A percentile compares a stretch with the other conserved stretches of the same genome.
phyloP scores from a whole-genome alignment of 2,329 filamentous ascomycete species.

The Stagonosporopsis cucurbitacearum region DNA sequence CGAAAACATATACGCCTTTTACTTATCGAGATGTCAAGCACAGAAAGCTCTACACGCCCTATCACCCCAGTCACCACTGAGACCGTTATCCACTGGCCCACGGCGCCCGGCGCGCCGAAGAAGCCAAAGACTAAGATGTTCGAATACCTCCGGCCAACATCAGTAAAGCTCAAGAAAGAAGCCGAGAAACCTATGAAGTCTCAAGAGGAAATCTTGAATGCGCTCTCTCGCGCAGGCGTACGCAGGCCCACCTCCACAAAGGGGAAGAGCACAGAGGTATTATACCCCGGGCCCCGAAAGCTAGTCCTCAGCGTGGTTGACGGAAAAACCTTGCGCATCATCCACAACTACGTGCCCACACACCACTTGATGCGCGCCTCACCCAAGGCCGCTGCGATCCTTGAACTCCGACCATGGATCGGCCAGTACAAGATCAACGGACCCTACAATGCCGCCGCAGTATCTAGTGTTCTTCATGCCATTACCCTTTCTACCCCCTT shows the following conservation, averaged over 20 bases:
- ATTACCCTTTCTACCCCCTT: background rate
- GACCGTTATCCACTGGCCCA: background rate
- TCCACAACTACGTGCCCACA: slow-evolving; percentile 2
- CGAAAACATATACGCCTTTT: background rate
- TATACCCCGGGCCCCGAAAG: background rate
- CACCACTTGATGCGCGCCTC: background rate
- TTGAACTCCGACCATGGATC: background rate
- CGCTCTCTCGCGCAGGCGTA: background rate
- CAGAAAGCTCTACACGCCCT: background rate
- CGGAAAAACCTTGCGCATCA: background rate
- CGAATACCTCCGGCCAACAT: background rate
- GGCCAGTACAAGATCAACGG: slow-evolving; percentile 1
- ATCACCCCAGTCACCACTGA: background rate
- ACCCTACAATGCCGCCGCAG: background rate
- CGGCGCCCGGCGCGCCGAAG: background rate
- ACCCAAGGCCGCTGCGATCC: background rate
- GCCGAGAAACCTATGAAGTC: background rate
- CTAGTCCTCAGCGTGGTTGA: slow-evolving; percentile 1
- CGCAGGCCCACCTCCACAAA: background rate
- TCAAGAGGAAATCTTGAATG: background rate
- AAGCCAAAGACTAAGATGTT: background rate
- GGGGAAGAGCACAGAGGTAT: background rate
- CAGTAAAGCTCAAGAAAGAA: background rate
- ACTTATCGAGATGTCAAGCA: background rate
- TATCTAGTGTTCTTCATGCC: background rate